Evolutionary conservation across 371 early-diverging fungal genomes (phyloP).

Genomic region (Dichotomocladium elegans): DNA sequence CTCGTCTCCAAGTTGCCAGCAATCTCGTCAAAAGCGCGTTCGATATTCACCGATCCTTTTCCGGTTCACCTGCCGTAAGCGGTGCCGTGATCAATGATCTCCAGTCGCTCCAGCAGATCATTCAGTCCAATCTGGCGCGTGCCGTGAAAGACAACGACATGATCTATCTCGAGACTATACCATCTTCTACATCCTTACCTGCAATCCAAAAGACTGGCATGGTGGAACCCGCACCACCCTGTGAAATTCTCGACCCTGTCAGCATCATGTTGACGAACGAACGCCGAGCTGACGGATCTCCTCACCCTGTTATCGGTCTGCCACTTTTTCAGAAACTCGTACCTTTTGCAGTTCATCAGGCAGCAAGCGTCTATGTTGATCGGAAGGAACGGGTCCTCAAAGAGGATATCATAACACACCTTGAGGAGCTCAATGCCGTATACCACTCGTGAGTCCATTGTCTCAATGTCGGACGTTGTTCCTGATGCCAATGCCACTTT

Average conservation of each 20-base stretch:
- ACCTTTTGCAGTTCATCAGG: slow-evolving; percentile 88
- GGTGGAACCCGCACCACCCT: slow-evolving; percentile 55
- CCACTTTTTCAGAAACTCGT: slow-evolving; percentile 82
- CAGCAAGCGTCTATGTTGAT: slow-evolving; percentile 78
- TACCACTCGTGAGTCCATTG: slow-evolving; percentile 26
- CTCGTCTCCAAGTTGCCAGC: slow-evolving; percentile 63
- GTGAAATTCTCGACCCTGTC: slow-evolving; percentile 37
- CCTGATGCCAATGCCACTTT: background rate
- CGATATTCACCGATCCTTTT: slow-evolving; percentile 22
- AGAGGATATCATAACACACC: slow-evolving; percentile 31
- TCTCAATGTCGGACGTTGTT: background rate
- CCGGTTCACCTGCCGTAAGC: slow-evolving; percentile 13
- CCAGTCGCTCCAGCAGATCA: slow-evolving; percentile 51
- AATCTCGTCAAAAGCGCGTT: slow-evolving; percentile 33
- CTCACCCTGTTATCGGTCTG: slow-evolving; percentile 58
- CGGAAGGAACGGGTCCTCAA: slow-evolving; percentile 69
- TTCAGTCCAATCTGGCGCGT: slow-evolving; percentile 56
- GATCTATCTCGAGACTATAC: slow-evolving; percentile 80
- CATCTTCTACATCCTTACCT: slow-evolving; percentile 53
- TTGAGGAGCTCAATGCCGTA: slow-evolving; percentile 29
- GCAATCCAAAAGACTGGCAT: slow-evolving; percentile 64
- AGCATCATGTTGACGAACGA: slow-evolving; percentile 46
- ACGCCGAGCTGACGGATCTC: slow-evolving; percentile 6
- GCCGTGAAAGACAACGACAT: slow-evolving; percentile 90
- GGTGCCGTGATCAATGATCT: slow-evolving; percentile 35